Conservation (phyloP, 2,329 filamentous ascomycete species). For the Akanthomyces uredinophilus region DNA sequence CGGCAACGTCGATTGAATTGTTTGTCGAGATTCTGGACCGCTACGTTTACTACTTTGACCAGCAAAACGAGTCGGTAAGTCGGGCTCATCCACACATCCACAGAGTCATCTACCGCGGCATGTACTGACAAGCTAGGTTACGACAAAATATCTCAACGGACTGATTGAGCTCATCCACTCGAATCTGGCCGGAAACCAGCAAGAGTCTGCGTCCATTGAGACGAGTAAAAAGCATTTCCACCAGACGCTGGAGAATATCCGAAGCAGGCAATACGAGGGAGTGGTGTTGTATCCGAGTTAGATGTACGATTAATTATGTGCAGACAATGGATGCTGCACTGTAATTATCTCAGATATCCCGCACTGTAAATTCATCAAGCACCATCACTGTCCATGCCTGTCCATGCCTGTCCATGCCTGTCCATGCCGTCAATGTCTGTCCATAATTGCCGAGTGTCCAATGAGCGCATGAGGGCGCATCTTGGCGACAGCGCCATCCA, state of each 20-base stretch:
- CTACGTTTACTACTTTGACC: conserved; percentile 99
- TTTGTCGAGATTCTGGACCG: conserved; percentile 98
- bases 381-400: not conserved
- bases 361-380: conserved; percentile 1
- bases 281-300: conserved; percentile 64
- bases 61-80: conserved; percentile 88
- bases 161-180: conserved; percentile 98
- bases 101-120: not conserved
- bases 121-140: conserved; percentile 52
- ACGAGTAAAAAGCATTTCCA: conserved; percentile 91
- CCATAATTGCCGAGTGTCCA: not conserved
- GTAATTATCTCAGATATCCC: conserved; percentile 1
- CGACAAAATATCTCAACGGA: conserved; percentile 95
- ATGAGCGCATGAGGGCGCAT: not conserved
- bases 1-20: conserved; percentile 90
- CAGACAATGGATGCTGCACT: conserved; percentile 1
- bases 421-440: not conserved
- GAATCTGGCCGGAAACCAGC: conserved; percentile 80
- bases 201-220: conserved; percentile 77
- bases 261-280: conserved; percentile 86
- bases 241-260: conserved; percentile 90
- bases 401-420: too few species aligned
- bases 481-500: conserved; percentile 1
- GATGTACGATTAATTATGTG: conserved; percentile 7
- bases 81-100: not conserved